Evolutionary conservation across 495 filamentous ascomycete species (phyloP), one percentile per base, ranked within the genome.

Genomic region (Talaromyces ruber): DNA sequence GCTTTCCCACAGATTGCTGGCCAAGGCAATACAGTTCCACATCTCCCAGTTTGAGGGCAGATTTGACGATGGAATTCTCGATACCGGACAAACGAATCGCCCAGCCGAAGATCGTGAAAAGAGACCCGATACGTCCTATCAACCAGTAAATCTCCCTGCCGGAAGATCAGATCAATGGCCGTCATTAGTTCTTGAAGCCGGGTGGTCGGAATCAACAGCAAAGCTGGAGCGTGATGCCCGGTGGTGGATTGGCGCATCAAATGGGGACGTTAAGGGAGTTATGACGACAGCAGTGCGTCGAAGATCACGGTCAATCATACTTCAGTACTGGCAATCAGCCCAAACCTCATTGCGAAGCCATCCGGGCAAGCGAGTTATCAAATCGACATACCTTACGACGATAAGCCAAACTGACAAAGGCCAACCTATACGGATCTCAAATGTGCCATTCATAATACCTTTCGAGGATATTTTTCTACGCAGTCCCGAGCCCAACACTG

Each of bases 191-290:
- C 26, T 62, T 32, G 61, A 62, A 58, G 30, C 32, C 21, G 61
- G 51, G 9, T 58, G 21, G 28, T 62, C 53, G 12, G 52, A 56
- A 57, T 8, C 28, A 21, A 29, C 6, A 25, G 55, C 14, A 28
- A 56, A 62, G 52, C 61, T 62, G 14, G 37, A 52, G 16, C 21
- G 34, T 6, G 61, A 62, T 58, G 61, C 61, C 34, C 52, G 52
- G 6, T 62, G 61, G 61, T 62, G 61, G 61, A 52, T 62, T 21
- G 32, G 26, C n/a, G 52, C 26, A 26, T 62, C 61, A 22, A 30
- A 50, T 14, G 61, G 61, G 9, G 61, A 62, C 16, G 61, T 62
- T 5, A 57, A 45, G 26, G 39, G 51, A 21, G 52, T 50, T 18
- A 25, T 62, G 9, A 62, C 61, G 26, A 24, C 45, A 26, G 18